Evolutionary conservation across 495 filamentous ascomycete species (phyloP).

Genomic region (Cetradonia linearis): DNA sequence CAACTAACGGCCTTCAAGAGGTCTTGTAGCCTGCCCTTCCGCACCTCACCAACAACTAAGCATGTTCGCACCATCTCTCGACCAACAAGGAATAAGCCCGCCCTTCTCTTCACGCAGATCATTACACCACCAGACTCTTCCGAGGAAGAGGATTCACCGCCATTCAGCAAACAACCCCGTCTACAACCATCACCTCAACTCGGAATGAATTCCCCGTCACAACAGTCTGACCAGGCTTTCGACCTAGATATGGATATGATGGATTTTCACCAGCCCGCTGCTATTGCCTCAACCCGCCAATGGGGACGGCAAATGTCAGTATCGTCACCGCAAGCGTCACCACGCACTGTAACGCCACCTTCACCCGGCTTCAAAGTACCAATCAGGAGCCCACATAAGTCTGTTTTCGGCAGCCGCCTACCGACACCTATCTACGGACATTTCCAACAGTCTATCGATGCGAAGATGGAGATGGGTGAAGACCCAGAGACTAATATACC

Average conservation of each 20-base stretch:
- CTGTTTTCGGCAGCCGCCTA: conserved; percentile 29
- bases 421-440: conserved; percentile 34
- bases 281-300: conserved; percentile 29
- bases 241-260: conserved; percentile 49
- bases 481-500: conserved; percentile 18
- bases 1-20: conserved; percentile 23
- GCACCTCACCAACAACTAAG: conserved; percentile 26
- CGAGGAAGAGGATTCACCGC: conserved; percentile 31
- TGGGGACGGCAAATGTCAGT: conserved; percentile 24
- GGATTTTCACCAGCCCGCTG: conserved; percentile 30
- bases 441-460: conserved; percentile 28
- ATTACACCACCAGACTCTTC: conserved; percentile 37
- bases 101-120: conserved; percentile 26
- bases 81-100: conserved; percentile 17
- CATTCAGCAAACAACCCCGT: conserved; percentile 10
- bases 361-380: conserved; percentile 16
- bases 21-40: conserved; percentile 31
- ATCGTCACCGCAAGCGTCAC: conserved; percentile 25
- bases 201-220: conserved; percentile 10
- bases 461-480: conserved; percentile 23
- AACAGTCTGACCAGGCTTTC: conserved; percentile 20
- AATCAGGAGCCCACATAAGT: conserved; percentile 22
- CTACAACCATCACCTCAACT: neutral
- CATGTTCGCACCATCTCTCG: conserved; percentile 20
- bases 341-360: conserved; percentile 28